A percentile compares a stretch with the other conserved stretches of the same genome.
These are phyloP conservation scores for Populus alba DNA, from an alignment of 345 rosid species.

Conservation along the genomic window DNA sequence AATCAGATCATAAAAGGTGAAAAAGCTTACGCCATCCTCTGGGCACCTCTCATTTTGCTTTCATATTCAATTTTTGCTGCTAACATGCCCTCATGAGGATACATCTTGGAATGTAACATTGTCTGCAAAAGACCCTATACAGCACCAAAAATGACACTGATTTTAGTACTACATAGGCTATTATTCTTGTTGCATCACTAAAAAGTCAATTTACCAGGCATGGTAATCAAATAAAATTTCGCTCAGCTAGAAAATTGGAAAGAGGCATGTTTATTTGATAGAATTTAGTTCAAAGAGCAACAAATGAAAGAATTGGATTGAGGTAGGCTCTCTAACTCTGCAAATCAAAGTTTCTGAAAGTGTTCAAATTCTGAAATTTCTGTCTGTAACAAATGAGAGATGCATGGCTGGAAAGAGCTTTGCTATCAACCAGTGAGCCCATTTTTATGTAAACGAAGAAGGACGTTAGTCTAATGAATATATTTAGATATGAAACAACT, in stretches of 20 bases:
- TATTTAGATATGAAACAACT: neutral
- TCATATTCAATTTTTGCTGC: slow-evolving; percentile 91
- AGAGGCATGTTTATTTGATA: neutral
- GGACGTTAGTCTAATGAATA: neutral
- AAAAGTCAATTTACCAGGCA: neutral
- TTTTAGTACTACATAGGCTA: neutral
- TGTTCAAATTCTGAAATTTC: no score
- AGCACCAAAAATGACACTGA: slow-evolving; percentile 15
- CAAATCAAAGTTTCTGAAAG: no score
- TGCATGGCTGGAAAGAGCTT: no score
- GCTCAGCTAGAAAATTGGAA: no score
- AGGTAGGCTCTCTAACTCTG: no score
- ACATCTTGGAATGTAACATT: slow-evolving; percentile 72
- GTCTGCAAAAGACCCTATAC: slow-evolving; percentile 83
- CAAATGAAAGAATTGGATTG: neutral
- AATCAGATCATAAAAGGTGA: slow-evolving; percentile 18
- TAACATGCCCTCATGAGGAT: slow-evolving; percentile 71
- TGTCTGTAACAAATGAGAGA: no score
- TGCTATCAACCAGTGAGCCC: no score
- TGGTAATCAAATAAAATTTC: neutral
- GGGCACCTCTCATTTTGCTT: slow-evolving; percentile 89
- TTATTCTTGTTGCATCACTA: neutral
- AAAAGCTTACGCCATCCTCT: slow-evolving; percentile 89
- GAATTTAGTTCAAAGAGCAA: neutral
- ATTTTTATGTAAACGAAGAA: neutral